Evolutionary conservation across 176 grass and related monocot genomes (phyloP), one percentile per base, ranked within the genome.

Genomic region (Typha latifolia): DNA sequence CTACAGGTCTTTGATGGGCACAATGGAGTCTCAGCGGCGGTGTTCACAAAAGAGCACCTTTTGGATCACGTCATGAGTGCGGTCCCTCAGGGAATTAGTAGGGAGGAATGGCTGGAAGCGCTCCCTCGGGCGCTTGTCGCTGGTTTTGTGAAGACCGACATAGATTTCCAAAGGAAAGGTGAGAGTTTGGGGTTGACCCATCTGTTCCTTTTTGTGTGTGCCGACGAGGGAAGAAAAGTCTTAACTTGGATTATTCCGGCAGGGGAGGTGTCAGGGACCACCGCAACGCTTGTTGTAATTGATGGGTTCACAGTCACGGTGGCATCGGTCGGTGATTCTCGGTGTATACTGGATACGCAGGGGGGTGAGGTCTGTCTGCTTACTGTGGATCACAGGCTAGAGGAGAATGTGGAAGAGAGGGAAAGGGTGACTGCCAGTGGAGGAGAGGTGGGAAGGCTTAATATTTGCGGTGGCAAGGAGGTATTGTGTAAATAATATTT

Each of bases 111-210:
- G 88, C 73, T 97, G 24, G 77, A 90, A 73, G 77, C 71, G 77
- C 83, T 97, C 57, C 94, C 94, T 4, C 76, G 78, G 12, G 94
- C 94, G 16, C 94, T 97, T 34, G 94, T 97, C 15, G 89, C 94
- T 3, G 94, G 94, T 71, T 97, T 97, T 70, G 85, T 97, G 51
- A 97, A 92, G 83, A 89, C 88, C 47, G 89, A 97, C 81, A 97
- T 92, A 18, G 85, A 90, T 81, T 97, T 97, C 76, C 94, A 97
- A 63, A 81, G 81, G 62, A 92, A 88, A 87, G 88, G 94, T 89
- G 78, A 76, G 19, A 49, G 48, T 47, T 61, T 61, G 31, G 18
- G 66, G 8, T 19, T 23, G 4, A 12, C 12, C 8, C 14, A 47
- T 23, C 12, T 53, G 31, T 3, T 21, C 43, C 8, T 53, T 31